A percentile compares a stretch with the other conserved stretches of the same genome.
Conservation (phyloP, 306 rosid species). For the Trifolium fragiferum region DNA sequence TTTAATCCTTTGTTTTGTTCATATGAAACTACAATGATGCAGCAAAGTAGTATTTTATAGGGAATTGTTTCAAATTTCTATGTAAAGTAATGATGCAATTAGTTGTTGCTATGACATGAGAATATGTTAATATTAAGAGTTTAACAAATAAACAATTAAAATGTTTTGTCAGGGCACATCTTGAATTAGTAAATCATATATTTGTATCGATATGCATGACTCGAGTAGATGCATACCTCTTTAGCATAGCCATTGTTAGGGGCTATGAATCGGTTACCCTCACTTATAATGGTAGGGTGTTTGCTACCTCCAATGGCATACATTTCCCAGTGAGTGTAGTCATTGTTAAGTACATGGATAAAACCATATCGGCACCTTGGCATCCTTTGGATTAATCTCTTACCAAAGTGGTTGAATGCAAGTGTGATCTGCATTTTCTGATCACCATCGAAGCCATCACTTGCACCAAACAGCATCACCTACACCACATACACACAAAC, state of each 20-base stretch:
- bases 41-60: not conserved
- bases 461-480: slow-evolving; percentile 92
- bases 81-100: not conserved
- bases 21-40: not conserved
- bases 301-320: slow-evolving; percentile 90
- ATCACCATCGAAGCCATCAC: slow-evolving; percentile 52
- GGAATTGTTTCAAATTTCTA: not conserved
- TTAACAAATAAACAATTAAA: not conserved
- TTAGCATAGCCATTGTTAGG: slow-evolving; percentile 43
- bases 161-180: not conserved
- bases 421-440: slow-evolving; percentile 74
- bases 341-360: slow-evolving; percentile 81
- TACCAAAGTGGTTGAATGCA: slow-evolving; percentile 88
- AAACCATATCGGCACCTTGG: slow-evolving; percentile 84
- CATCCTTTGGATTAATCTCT: slow-evolving; percentile 83
- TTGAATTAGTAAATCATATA: not conserved
- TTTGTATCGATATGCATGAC: not conserved
- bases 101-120: not conserved
- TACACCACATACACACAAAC: slow-evolving; percentile 38
- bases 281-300: slow-evolving; percentile 82
- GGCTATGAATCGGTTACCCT: slow-evolving; percentile 90
- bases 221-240: slow-evolving; percentile 59
- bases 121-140: not conserved
- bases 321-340: slow-evolving; percentile 88
- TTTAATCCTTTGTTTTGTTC: slow-evolving; percentile 12